These are phyloP conservation scores for Talaromyces sp. DNA, from an alignment of 2,329 filamentous ascomycete species.

Conservation along the genomic window DNA sequence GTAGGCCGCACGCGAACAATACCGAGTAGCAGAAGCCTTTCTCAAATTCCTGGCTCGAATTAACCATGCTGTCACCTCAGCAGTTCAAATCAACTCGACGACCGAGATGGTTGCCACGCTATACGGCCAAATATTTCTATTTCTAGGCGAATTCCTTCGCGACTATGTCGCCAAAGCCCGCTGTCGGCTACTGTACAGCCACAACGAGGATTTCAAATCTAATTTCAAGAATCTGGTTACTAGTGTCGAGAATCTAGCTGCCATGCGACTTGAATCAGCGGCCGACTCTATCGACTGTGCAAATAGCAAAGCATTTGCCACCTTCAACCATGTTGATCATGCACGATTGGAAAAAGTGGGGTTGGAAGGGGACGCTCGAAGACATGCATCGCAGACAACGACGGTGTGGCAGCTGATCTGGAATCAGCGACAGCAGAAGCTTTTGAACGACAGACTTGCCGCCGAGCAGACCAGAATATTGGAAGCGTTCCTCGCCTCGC, in stretches of 20 bases:
- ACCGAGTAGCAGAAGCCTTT: conserved; percentile 34
- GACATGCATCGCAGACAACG: conserved; percentile 34
- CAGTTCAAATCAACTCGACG: conserved; percentile 14
- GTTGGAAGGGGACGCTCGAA: conserved; percentile 30
- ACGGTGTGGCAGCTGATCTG: conserved; percentile 37
- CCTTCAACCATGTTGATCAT: conserved; percentile 15
- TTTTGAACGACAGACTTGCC: conserved; percentile 27
- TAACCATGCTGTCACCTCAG: conserved; percentile 28
- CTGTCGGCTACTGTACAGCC: conserved; percentile 35
- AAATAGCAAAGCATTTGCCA: conserved; percentile 18
- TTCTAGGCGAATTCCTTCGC: conserved; percentile 38
- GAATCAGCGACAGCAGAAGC: conserved; percentile 36
- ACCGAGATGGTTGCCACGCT: conserved; percentile 25
- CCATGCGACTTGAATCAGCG: conserved; percentile 19
- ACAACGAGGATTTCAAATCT: conserved; percentile 34
- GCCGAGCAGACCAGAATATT: conserved; percentile 28
- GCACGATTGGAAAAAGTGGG: conserved; percentile 22
- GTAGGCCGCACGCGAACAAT: conserved; percentile 37
- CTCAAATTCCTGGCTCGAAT: conserved; percentile 33
- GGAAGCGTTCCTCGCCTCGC: conserved; percentile 25
- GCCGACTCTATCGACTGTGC: conserved; percentile 14
- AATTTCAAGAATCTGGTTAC: conserved; percentile 34
- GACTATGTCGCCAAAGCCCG: conserved; percentile 35
- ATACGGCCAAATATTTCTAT: conserved; percentile 37
- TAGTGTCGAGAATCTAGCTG: conserved; percentile 27